Evolutionary conservation across 1,284 basidiomycete species (phyloP), one percentile per base, ranked within the genome.

Genomic region (Ustilago cynodontis): DNA sequence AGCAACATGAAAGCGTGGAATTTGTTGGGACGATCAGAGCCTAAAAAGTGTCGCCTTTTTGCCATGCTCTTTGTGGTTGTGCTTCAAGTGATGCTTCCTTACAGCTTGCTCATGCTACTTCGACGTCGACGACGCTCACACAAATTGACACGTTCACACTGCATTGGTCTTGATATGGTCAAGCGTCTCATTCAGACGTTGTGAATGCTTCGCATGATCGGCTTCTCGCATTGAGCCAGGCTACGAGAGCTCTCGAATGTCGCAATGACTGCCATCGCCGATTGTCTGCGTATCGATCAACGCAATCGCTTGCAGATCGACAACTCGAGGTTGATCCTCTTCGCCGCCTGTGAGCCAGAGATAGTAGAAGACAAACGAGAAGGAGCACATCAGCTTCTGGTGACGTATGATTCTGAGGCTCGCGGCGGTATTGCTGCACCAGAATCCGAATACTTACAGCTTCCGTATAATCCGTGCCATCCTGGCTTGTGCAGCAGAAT

Each of bases 241-340:
- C 5, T 37, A 8, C n/a, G 33, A 39, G 33, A 54, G 33, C n/a
- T 7, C 5, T 43, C 20, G 41, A 8, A 9, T 9, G 6, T 11
- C 9, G 18, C 41, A 3, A 43, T 20, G 20, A 43, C n/a, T 43
- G 20, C 4, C 5, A 37, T 26, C 52, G 20, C 52, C 13, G 33
- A 20, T 18, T 11, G 20, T 54, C 52, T 31, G 33, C 52, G 20
- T 35, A 3, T 41, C 26, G 50, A 52, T 20, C 26, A 49, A n/a
- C 39, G 53, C 24, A 47, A n/a, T 28, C 29, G 33, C 13, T 70
- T 64, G 57, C 72, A 75, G 16, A 75, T 75, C 16, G 66, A 65
- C 13, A 70, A 26, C 47, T 75, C 72, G 13, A 75, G 64, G 9
- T 54, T 59, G 43, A 75, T 70, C 20, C 64, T 26, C 20, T 55